phyloP scores from a whole-genome alignment of 108 stramenopile genomes.

The Pseudonitzschia multiseries region DNA sequence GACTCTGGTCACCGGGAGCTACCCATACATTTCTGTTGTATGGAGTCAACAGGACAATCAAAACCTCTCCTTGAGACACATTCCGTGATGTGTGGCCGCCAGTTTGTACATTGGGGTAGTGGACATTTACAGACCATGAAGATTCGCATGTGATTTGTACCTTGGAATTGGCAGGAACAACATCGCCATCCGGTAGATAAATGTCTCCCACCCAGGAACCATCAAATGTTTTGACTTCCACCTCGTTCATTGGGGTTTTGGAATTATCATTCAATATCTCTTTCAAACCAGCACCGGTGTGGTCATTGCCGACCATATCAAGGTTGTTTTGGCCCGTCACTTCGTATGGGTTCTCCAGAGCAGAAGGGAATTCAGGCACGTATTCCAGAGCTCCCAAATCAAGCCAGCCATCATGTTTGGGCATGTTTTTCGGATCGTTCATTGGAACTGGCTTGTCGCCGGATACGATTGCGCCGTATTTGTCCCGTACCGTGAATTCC shows the following conservation, averaged over 20 bases:
- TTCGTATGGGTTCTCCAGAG: not conserved
- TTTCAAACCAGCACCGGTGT: not conserved
- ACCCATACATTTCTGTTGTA: not conserved
- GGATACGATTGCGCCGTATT: not conserved
- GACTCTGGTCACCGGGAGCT: not conserved
- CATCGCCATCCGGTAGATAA: not conserved
- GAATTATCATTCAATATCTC: not conserved
- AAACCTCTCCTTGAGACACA: not conserved
- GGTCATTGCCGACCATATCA: not conserved
- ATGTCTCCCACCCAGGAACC: not conserved
- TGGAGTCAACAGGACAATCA: not conserved
- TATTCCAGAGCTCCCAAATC: not conserved
- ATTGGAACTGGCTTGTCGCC: not conserved
- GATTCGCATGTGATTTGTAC: not conserved
- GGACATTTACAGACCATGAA: not conserved
- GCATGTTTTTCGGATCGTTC: not conserved
- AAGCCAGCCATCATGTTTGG: not conserved
- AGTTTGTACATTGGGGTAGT: slow-evolving; percentile 1
- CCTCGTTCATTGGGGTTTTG: not conserved
- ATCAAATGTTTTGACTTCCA: not conserved
- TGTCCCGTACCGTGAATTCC: not conserved
- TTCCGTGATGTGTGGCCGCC: not conserved
- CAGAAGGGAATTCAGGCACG: not conserved
- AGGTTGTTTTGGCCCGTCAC: not conserved
- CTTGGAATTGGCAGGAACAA: not conserved